Percentiles rank a stretch among this genome's conserved stretches.
These are phyloP conservation scores for Aspergillus sp. DNA, from an alignment of 2,329 filamentous ascomycete genomes.

Conservation along the genomic window DNA sequence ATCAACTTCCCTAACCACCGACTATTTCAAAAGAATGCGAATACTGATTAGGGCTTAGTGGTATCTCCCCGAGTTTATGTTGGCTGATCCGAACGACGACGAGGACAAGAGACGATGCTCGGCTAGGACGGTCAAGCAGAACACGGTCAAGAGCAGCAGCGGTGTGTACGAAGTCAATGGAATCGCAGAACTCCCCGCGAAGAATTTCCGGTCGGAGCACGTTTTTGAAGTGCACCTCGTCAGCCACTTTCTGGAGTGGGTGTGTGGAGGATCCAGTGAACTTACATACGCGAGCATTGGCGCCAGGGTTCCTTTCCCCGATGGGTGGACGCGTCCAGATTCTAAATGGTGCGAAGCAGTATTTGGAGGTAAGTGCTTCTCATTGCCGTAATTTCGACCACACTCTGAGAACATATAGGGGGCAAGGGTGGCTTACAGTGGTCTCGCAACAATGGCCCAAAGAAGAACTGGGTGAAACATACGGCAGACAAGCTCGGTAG, in stretches of 20 bases:
- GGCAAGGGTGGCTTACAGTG: not conserved
- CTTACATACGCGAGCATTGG: constrained; percentile 1
- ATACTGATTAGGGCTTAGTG: not conserved
- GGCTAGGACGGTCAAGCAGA: not conserved
- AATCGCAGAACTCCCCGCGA: constrained; percentile 1
- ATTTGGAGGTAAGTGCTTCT: not conserved
- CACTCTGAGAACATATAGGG: not conserved
- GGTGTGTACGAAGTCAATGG: constrained; percentile 6
- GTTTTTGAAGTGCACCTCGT: constrained; percentile 14
- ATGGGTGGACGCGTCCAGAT: not conserved
- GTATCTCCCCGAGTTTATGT: constrained; percentile 14
- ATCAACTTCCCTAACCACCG: no score
- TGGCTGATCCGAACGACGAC: constrained; percentile 5
- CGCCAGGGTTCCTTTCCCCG: not conserved
- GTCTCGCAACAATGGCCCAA: not conserved
- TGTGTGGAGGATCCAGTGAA: constrained; percentile 8
- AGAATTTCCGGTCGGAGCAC: constrained; percentile 9
- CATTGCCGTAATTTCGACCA: not conserved
- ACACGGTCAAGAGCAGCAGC: constrained; percentile 8
- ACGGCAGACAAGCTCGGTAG: not conserved
- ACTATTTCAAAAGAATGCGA: no score
- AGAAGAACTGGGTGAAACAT: constrained; percentile 4
- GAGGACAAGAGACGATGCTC: constrained; percentile 7
- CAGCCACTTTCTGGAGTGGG: constrained; percentile 13
- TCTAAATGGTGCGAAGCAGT: not conserved